Evolutionary conservation across 148 eudicot species (phyloP), one percentile per base, ranked within the genome.

Genomic region (Rhododendron vialii): DNA sequence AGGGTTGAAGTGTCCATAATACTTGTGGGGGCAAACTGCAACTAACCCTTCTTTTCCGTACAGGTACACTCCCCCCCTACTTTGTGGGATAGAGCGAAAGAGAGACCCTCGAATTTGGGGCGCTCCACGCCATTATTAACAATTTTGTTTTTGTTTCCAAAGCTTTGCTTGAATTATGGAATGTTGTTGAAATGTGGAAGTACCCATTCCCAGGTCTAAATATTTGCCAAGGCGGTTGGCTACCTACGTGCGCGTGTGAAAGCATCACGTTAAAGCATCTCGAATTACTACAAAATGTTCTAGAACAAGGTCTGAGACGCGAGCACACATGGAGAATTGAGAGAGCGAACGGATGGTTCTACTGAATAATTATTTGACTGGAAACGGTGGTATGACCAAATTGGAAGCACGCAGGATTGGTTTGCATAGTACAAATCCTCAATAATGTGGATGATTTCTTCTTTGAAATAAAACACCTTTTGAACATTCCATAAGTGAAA

Each of bases 281-380:
- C 22, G 0, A 55, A 17, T 17, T 17, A 14, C 4, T 48, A 41
- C 45, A 11, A 48, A 48, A 48, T 11, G 13, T 48, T 8, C 48
- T 8, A 48, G 51, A 48, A 51, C 17, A 13, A 51, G 0, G 1
- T 51, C 13, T 51, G 17, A 2, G 17, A 51, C 1, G 4, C 55
- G 13, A 51, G 15, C 17, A 3, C 3, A 51, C 13, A 51, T 12
- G 50, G 12, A 47, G 4, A 53, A 53, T 53, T 15, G 12, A 15
- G 1, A 53, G 57, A 0, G 1, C 5, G 2, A 18, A 18, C 8
- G 1, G 0, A 18, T 17, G 7, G 0, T 18, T 57, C 5, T 18
- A 18, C 22, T 57, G 24, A 57, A 17, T 1, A 57, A 18, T 57
- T 17, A 15, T 53, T 14, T 3, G 59, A 53, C 20, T 53, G 13